A percentile compares a stretch with the other conserved stretches of the same genome.
Conservation (phyloP, 495 filamentous ascomycete genomes). For the Xanthoparmelia taractica region DNA sequence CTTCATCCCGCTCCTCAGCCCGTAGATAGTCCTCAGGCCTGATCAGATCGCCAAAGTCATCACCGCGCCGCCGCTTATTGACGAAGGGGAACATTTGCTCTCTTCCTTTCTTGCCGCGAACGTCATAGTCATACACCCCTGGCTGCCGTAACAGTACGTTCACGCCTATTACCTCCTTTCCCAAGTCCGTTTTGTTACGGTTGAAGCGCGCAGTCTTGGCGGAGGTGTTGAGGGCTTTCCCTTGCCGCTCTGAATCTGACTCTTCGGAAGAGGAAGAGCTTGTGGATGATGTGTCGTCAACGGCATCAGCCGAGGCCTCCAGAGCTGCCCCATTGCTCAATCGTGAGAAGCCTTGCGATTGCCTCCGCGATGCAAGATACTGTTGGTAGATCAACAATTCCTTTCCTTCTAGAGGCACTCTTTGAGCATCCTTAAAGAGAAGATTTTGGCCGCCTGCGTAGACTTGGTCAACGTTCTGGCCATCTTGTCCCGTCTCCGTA, state of each 20-base stretch:
- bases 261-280: conserved; percentile 80
- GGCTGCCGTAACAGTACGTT: conserved; percentile 85
- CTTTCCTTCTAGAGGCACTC: conserved; percentile 58
- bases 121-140: conserved; percentile 83
- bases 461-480: conserved; percentile 56
- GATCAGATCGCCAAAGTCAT: conserved; percentile 91
- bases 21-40: conserved; percentile 89
- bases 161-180: conserved; percentile 80
- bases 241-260: conserved; percentile 83
- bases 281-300: conserved; percentile 73
- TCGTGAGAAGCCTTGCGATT: conserved; percentile 69
- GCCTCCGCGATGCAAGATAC: conserved; percentile 74
- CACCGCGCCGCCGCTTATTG: conserved; percentile 65
- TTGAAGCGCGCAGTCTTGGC: conserved; percentile 71
- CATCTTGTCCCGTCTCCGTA: conserved; percentile 47
- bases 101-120: conserved; percentile 84
- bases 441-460: conserved; percentile 57
- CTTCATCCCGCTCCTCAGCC: conserved; percentile 84
- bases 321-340: conserved; percentile 54
- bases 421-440: conserved; percentile 49
- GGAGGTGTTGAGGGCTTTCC: conserved; percentile 81
- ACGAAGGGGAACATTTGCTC: conserved; percentile 91
- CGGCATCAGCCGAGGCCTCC: conserved; percentile 65
- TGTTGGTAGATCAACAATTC: conserved; percentile 80
- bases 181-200: conserved; percentile 71